Conservation (phyloP, 2,329 filamentous ascomycete species). For the Trichoderma endophyticum region DNA sequence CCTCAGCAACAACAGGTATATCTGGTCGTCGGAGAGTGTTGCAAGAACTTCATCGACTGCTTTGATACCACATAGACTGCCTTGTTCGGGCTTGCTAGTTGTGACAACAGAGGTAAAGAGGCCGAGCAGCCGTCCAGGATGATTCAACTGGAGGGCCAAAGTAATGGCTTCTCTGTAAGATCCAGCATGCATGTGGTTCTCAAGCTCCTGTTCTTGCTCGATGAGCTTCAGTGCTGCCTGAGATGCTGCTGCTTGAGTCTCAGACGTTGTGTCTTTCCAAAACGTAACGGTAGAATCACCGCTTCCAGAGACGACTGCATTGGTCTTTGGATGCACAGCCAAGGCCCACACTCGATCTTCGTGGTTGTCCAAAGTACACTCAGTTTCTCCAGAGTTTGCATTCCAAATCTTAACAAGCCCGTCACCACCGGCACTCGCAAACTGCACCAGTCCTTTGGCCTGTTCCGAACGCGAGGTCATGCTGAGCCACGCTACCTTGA, state of each 20-base stretch:
- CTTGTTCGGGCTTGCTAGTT: slow-evolving; percentile 55
- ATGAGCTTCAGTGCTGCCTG: slow-evolving; percentile 74
- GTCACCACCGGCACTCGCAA: slow-evolving; percentile 87
- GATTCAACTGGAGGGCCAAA: slow-evolving; percentile 87
- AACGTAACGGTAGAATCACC: slow-evolving; percentile 92
- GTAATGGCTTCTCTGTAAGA: slow-evolving; percentile 93
- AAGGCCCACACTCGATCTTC: slow-evolving; percentile 94
- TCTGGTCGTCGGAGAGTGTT: slow-evolving; percentile 77
- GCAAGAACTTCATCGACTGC: slow-evolving; percentile 81
- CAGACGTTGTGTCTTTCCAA: slow-evolving; percentile 86
- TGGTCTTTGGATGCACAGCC: slow-evolving; percentile 63
- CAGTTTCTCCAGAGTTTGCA: slow-evolving; percentile 75
- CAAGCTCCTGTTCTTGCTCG: slow-evolving; percentile 89
- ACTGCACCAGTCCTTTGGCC: slow-evolving; percentile 60
- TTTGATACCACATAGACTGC: slow-evolving; percentile 60
- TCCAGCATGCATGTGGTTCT: slow-evolving; percentile 85
- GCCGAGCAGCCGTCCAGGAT: slow-evolving; percentile 79
- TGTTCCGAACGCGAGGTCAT: slow-evolving; percentile 48
- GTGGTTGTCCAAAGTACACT: slow-evolving; percentile 93
- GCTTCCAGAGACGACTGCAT: slow-evolving; percentile 82
- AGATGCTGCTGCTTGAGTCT: slow-evolving; percentile 72
- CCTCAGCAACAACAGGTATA: slow-evolving; percentile 76
- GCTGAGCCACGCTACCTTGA: slow-evolving; percentile 87
- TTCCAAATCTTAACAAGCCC: slow-evolving; percentile 97
- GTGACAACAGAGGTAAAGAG: slow-evolving; percentile 80